These are phyloP conservation scores for Starmerella apis DNA, from an alignment of 805 yeast genomes.

Conservation along the genomic window DNA sequence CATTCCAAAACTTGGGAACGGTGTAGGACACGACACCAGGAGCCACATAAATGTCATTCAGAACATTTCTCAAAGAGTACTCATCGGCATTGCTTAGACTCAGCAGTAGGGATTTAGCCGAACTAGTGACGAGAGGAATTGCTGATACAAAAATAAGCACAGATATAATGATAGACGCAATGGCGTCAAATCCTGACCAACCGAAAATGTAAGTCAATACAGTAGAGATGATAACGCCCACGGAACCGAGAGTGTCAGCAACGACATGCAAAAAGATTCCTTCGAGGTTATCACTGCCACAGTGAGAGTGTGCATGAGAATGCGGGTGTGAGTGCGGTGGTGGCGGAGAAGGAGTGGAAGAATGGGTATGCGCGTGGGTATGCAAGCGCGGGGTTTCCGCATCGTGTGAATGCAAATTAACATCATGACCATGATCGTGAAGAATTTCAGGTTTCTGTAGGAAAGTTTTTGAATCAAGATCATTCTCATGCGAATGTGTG, in stretches of 20 bases:
- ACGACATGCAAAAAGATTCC: constrained; percentile 89
- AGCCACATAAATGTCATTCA: constrained; percentile 56
- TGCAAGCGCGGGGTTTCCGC: not conserved
- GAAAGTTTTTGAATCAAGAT: not conserved
- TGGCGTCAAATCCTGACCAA: constrained; percentile 79
- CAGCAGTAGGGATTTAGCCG: constrained; percentile 63
- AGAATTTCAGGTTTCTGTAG: constrained; percentile 7
- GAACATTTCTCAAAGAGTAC: constrained; percentile 47
- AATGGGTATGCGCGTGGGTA: not conserved
- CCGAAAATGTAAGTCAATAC: constrained; percentile 58
- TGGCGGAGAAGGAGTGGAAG: not conserved
- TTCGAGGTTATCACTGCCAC: constrained; percentile 62
- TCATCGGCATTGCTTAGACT: constrained; percentile 53
- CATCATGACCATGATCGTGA: constrained; percentile 10
- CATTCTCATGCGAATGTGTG: constrained; percentile 22
- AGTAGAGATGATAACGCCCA: constrained; percentile 91
- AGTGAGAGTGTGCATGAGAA: constrained; percentile 19
- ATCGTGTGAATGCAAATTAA: constrained; percentile 4
- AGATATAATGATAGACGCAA: constrained; percentile 84
- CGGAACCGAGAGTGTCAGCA: constrained; percentile 95
- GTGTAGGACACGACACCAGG: constrained; percentile 79
- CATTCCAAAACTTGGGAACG: constrained; percentile 88
- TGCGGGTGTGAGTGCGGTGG: constrained; percentile 7
- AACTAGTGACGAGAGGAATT: constrained; percentile 68
- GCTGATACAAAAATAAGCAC: constrained; percentile 70